A percentile compares a stretch with the other conserved stretches of the same genome.
These are phyloP conservation scores for Gastrolobium villosum DNA, from an alignment of 306 rosid species.

Conservation along the genomic window DNA sequence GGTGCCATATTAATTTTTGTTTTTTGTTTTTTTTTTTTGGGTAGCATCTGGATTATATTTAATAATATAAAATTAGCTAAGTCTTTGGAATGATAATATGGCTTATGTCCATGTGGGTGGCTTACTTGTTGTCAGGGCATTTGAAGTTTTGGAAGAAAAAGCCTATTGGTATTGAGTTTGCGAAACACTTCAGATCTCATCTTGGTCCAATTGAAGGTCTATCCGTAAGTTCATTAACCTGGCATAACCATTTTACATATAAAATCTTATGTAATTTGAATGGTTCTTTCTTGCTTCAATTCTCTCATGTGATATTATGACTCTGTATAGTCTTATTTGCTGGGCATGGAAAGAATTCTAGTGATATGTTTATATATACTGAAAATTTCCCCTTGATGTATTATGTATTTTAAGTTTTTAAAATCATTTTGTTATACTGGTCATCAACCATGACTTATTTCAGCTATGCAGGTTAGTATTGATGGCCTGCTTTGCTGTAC, in stretches of 20 bases:
- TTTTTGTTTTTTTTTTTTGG: neutral
- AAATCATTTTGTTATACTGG: conserved; percentile 42
- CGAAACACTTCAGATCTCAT: conserved; percentile 96
- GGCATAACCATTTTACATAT: conserved; percentile 22
- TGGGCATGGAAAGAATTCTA: conserved; percentile 1
- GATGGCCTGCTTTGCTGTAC: conserved; percentile 99
- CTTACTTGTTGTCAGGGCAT: conserved; percentile 68
- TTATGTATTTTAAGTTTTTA: conserved; percentile 39
- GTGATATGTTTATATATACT: neutral
- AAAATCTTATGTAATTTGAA: conserved; percentile 20
- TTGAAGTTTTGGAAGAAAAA: conserved; percentile 99
- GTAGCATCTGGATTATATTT: conserved; percentile 11
- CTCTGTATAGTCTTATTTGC: neutral
- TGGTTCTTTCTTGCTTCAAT: conserved; percentile 42
- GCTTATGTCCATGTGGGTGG: conserved; percentile 32
- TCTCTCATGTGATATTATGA: conserved; percentile 17
- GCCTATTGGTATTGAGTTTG: conserved; percentile 90
- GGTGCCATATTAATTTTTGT: neutral
- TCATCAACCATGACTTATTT: conserved; percentile 74
- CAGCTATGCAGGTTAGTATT: conserved; percentile 89
- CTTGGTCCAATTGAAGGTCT: conserved; percentile 97
- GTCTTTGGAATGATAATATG: neutral
- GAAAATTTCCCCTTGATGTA: neutral
- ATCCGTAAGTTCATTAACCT: conserved; percentile 73
- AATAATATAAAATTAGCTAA: conserved; percentile 16